phyloP scores from a whole-genome alignment of 2,329 filamentous ascomycete genomes.

The Phaeosphaeria sp. region DNA sequence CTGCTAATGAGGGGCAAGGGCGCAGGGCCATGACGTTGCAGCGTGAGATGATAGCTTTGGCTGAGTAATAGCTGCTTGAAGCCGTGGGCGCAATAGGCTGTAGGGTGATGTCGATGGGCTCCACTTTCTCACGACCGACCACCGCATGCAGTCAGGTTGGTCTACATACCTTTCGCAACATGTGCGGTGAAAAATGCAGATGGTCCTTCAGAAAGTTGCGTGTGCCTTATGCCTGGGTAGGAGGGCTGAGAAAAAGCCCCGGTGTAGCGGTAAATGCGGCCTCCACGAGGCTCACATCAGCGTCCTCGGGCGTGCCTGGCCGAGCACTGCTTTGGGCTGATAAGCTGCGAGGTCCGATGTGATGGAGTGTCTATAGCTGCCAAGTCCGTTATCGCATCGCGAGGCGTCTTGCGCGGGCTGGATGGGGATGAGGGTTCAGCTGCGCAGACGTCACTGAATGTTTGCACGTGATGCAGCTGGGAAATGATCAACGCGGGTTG shows the following conservation, averaged over 20 bases:
- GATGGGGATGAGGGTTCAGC: neutral
- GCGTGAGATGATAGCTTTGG: neutral
- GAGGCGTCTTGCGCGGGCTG: too few relatives aligned
- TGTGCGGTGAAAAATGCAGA: too few relatives aligned
- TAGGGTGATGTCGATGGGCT: neutral
- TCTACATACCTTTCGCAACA: too few relatives aligned
- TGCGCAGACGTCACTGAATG: neutral
- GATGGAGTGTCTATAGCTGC: neutral
- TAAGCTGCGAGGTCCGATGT: neutral
- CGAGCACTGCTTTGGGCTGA: neutral
- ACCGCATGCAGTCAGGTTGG: neutral
- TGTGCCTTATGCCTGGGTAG: neutral
- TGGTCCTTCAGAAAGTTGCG: too few relatives aligned
- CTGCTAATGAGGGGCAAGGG: neutral
- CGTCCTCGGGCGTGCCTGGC: slow-evolving; percentile 1
- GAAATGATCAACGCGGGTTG: too few relatives aligned
- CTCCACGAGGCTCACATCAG: slow-evolving; percentile 6
- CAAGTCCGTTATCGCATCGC: neutral
- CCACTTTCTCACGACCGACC: neutral
- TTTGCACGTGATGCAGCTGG: neutral
- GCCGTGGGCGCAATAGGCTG: neutral
- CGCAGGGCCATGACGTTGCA: neutral
- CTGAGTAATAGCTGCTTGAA: neutral
- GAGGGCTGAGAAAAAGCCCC: neutral
- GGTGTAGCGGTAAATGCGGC: neutral